Evolutionary conservation across 2,329 filamentous ascomycete species (phyloP), one percentile per base, ranked within the genome.

Genomic region (Xylariaceae sp.): DNA sequence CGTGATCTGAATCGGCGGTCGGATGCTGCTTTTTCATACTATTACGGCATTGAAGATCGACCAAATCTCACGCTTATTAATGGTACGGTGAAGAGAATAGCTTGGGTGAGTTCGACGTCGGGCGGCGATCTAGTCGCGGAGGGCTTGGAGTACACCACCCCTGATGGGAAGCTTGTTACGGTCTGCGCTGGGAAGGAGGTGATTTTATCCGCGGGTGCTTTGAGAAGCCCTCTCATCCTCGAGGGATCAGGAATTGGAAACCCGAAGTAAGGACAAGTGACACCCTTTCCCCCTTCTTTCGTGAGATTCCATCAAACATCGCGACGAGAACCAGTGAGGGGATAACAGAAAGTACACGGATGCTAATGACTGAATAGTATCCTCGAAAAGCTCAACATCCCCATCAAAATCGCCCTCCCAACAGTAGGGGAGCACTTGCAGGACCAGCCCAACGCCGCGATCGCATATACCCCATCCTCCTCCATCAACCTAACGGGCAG

Each of bases 381-480:
- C 14, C 60, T 78, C 2, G 48, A 64, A 3, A 53, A 66, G 6
- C 58, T 69, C 29, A 68, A 65, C 12, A 75, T 79, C 47, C 48
- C 68, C 11, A 65, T 66, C 21, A 58, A 65, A 16, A 57, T 78
- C 5, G 61, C 75, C 22, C 64, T 72, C 1, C 72, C 72, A 0
- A 75, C 74, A 3, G 76, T 80, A 0, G 76, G 76, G 0, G 72
- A 75, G 54, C 74, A 77, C 53, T 60, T 79, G 1, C 68, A 75
- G 49, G 75, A 79, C 39, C 76, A 81, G 55, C 60, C 76, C 12
- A 62, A 61, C 45, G 56, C 52, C 2, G 29, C 42, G 1, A 39
- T 69, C 5, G 33, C 48, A 5, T 67, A 62, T 38, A 49, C 42
- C 8, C 52, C 47, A 35, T 58, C 48, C 12, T 17, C 51, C 12